Evolutionary conservation across 257 asterid species (phyloP).

Genomic region (Petunia secreta): DNA sequence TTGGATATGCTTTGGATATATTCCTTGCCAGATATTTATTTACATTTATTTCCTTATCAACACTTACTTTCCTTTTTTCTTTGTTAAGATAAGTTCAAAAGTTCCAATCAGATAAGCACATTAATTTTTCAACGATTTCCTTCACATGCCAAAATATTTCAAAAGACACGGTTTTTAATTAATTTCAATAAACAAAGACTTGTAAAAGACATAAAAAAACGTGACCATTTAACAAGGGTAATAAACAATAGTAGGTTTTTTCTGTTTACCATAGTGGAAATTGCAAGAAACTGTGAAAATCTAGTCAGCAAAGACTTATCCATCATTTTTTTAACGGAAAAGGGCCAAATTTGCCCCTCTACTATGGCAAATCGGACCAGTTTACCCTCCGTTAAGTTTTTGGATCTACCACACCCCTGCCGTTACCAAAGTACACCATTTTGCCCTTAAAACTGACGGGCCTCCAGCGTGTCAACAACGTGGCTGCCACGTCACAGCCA

Average conservation of each 20-base stretch:
- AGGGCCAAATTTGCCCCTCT: too few relatives aligned
- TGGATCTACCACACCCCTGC: too few relatives aligned
- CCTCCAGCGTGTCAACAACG: too few relatives aligned
- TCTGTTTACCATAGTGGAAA: not conserved
- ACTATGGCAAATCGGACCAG: too few relatives aligned
- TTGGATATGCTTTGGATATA: constrained; percentile 22
- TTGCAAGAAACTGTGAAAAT: constrained; percentile 15
- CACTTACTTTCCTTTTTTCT: not conserved
- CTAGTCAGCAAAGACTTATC: constrained; percentile 55
- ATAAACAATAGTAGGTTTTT: not conserved
- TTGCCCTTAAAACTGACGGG: too few relatives aligned
- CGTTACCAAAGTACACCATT: too few relatives aligned
- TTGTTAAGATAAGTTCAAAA: not conserved
- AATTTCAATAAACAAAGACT: not conserved
- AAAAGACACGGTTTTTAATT: not conserved
- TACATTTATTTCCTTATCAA: not conserved
- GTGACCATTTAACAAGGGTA: not conserved
- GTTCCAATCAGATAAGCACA: not conserved
- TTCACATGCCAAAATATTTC: not conserved
- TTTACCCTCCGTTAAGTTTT: too few relatives aligned
- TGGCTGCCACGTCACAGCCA: too few relatives aligned
- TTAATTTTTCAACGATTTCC: not conserved
- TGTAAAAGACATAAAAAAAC: not conserved
- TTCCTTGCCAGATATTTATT: not conserved
- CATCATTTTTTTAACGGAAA: not conserved